Evolutionary conservation across 805 yeast genomes (phyloP).

Genomic region (Spathaspora arborariae): DNA sequence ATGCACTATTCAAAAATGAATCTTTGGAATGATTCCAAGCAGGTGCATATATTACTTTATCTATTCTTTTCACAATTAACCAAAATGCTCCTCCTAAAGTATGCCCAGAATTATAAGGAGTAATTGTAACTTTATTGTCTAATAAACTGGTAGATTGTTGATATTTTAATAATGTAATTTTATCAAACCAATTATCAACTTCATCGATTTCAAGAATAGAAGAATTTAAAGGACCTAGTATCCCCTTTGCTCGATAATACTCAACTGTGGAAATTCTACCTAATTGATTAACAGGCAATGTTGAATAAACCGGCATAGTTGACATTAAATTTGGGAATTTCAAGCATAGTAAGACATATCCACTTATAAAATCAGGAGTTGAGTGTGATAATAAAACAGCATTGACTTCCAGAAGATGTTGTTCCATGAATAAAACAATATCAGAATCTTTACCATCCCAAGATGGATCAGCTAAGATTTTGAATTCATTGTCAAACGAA

Average conservation of each 20-base stretch:
- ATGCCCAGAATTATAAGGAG: slow-evolving; percentile 90
- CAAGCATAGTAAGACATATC: slow-evolving; percentile 62
- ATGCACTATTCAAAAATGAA: slow-evolving; percentile 58
- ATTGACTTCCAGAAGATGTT: slow-evolving; percentile 46
- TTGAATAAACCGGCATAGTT: slow-evolving; percentile 74
- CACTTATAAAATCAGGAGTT: slow-evolving; percentile 74
- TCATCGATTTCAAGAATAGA: slow-evolving; percentile 64
- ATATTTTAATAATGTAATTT: slow-evolving; percentile 64
- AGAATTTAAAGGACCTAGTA: slow-evolving; percentile 65
- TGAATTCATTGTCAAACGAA: slow-evolving; percentile 51
- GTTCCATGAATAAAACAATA: slow-evolving; percentile 31
- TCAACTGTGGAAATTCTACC: slow-evolving; percentile 88
- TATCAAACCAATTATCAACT: slow-evolving; percentile 77
- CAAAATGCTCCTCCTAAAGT: slow-evolving; percentile 92
- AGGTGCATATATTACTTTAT: slow-evolving; percentile 82
- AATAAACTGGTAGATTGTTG: slow-evolving; percentile 68
- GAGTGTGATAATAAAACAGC: slow-evolving; percentile 83
- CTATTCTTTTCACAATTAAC: slow-evolving; percentile 70
- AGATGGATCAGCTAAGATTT: slow-evolving; percentile 66
- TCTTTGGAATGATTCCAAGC: slow-evolving; percentile 95
- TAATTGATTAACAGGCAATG: slow-evolving; percentile 83
- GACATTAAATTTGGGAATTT: slow-evolving; percentile 53
- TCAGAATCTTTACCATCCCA: slow-evolving; percentile 56
- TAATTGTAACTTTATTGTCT: slow-evolving; percentile 62
- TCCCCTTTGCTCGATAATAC: slow-evolving; percentile 64